Base-by-base conservation (phyloP, 2,329 filamentous ascomycete species). In the Bipolaris oryzae region DNA sequence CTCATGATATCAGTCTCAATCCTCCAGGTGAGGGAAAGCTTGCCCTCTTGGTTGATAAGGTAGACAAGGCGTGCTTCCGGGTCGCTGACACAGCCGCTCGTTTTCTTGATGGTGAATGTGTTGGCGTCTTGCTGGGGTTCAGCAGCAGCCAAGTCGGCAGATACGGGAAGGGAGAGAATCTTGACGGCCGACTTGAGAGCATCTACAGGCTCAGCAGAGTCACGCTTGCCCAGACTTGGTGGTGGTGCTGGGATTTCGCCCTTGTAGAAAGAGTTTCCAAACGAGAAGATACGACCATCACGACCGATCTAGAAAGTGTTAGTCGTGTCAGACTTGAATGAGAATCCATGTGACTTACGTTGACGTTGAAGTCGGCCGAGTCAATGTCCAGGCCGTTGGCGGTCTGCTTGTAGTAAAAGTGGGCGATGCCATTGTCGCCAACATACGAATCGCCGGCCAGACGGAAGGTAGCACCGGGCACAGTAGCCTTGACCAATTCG, bases 381-480 rank as follows among this genome's bases (percentile, higher is more conserved):
- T 86, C 85, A 57, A 87, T 81, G 58, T 87, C 85, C 21, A 87
- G 68, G 1, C 81, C 84, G 51, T 86, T 82, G 6, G 78, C 74
- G 0, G 84, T 86, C 73, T 87, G 85, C 72, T 83, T 84, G 67
- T 87, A 85, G 69, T 85, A 80, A 60, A 86, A 82, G 63, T 87
- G 85, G 0, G 78, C 78, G 57, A 87, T 76, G 7, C 84, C 84
- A 51, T 85, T 85, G 43, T 64, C 71, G n/a, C 84, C 79, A 10
- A 83, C 75, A 47, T 86, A 87, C 63, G 81, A 78, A 64, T 86
- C 83, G 0, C 78, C 68, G 0, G 81, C 79, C 6, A 84, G 60
- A 18, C 84, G 82, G 71, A 86, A 87, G 20, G 70, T 69, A 15
- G 75, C 68, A 48, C 65, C 72, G 2, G 77, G 77, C 2, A 68